Percentiles rank a stretch among this genome's conserved stretches.
Conservation (phyloP, 805 yeast species). For the Saturnispora zaruensis region DNA sequence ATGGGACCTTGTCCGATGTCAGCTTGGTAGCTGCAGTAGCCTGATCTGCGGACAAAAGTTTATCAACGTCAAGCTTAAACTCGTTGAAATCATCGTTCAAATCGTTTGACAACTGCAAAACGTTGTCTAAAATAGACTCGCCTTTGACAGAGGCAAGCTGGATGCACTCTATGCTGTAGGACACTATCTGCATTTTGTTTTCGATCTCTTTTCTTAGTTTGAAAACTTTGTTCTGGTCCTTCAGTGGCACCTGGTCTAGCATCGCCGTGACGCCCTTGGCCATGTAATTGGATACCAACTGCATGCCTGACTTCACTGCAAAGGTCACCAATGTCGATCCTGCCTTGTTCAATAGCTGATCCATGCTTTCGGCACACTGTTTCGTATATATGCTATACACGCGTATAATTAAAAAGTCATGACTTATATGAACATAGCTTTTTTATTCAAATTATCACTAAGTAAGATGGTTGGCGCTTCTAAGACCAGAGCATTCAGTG, state of each 20-base stretch:
- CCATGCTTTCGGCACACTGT: constrained; percentile 23
- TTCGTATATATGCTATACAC: not conserved
- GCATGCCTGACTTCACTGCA: constrained; percentile 69
- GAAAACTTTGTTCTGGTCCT: constrained; percentile 40
- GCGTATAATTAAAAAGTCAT: constrained; percentile 1
- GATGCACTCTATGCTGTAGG: constrained; percentile 61
- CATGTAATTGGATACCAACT: constrained; percentile 67
- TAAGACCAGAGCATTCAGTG: constrained; percentile 52
- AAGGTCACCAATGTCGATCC: constrained; percentile 73
- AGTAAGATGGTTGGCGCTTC: not conserved
- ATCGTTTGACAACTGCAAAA: constrained; percentile 45
- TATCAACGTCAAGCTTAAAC: constrained; percentile 43
- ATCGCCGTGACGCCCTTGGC: constrained; percentile 52
- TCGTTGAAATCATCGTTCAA: constrained; percentile 49
- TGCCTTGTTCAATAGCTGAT: constrained; percentile 40
- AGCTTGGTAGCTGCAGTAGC: constrained; percentile 17
- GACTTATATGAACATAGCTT: not conserved
- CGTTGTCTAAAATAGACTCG: constrained; percentile 45
- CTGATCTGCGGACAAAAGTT: constrained; percentile 26
- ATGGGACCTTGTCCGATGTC: constrained; percentile 28
- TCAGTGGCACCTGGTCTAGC: constrained; percentile 45
- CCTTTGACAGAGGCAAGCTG: constrained; percentile 56
- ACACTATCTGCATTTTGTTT: constrained; percentile 50
- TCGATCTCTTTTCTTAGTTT: constrained; percentile 32
- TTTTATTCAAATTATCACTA: not conserved